Evolutionary conservation across 768 basidiomycete species (phyloP).

Genomic region (Leccinum obscurum): DNA sequence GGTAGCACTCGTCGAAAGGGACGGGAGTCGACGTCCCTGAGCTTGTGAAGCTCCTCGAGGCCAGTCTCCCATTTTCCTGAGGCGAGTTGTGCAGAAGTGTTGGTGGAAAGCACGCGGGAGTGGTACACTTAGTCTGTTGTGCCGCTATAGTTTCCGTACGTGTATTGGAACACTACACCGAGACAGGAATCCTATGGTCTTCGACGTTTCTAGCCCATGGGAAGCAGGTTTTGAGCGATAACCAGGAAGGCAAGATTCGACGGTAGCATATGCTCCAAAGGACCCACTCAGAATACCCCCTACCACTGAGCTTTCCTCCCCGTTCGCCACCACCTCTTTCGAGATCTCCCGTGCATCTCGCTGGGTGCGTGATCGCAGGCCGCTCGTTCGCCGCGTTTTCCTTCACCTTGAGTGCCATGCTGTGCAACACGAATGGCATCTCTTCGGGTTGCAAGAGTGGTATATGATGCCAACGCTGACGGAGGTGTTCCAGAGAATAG

Average conservation of each 20-base stretch:
- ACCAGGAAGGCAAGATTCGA: no score
- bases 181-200: no score
- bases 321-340: no score
- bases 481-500: constrained; percentile 43
- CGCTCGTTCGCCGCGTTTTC: constrained; percentile 69
- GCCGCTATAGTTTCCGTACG: constrained; percentile 83
- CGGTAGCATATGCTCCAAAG: no score
- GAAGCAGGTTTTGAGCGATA: no score
- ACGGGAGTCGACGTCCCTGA: constrained; percentile 92
- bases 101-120: no score
- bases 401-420: constrained; percentile 70
- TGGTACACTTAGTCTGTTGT: constrained; percentile 88
- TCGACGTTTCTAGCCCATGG: no score
- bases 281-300: constrained; percentile 26
- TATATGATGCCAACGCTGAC: constrained; percentile 56
- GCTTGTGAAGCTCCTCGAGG: constrained; percentile 89
- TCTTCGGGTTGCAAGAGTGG: constrained; percentile 22
- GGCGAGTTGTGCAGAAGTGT: constrained; percentile 62
- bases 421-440: constrained; percentile 56
- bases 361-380: constrained; percentile 72
- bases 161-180: no score
- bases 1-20: no score
- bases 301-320: constrained; percentile 2
- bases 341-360: constrained; percentile 74
- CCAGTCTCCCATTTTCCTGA: constrained; percentile 91